Conservation (phyloP, 176 grass and related monocot genomes). For the Triticum timopheevii region DNA sequence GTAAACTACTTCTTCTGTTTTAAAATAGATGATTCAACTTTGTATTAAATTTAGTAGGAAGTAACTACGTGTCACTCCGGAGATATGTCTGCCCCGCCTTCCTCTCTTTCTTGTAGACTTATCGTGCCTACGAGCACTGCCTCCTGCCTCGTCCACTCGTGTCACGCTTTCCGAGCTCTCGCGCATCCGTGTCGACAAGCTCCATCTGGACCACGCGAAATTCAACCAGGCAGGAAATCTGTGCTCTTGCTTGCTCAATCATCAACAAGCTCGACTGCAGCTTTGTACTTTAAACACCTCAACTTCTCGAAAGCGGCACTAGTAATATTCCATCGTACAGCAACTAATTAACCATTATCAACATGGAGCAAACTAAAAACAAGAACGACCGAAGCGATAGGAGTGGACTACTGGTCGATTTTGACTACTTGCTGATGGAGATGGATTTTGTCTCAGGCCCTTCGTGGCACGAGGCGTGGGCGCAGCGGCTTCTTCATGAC, state of each 20-base stretch:
- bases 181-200: background rate
- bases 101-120: too few relatives aligned
- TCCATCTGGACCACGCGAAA: background rate
- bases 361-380: background rate
- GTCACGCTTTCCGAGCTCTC: background rate
- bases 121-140: too few relatives aligned
- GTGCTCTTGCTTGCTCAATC: background rate
- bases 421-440: background rate
- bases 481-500: constrained; percentile 16
- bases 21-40: too few relatives aligned
- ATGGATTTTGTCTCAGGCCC: background rate
- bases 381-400: background rate
- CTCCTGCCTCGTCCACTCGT: background rate
- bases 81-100: too few relatives aligned
- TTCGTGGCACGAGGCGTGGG: constrained; percentile 5
- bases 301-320: background rate
- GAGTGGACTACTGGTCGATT: background rate
- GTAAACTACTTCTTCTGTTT: too few relatives aligned
- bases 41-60: too few relatives aligned
- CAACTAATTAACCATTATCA: background rate
- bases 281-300: background rate
- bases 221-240: background rate
- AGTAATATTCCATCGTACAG: background rate
- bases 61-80: too few relatives aligned
- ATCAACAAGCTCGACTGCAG: background rate